Evolutionary conservation across 1,284 basidiomycete genomes (phyloP), one percentile per base, ranked within the genome.

Genomic region (Irpex sp.): DNA sequence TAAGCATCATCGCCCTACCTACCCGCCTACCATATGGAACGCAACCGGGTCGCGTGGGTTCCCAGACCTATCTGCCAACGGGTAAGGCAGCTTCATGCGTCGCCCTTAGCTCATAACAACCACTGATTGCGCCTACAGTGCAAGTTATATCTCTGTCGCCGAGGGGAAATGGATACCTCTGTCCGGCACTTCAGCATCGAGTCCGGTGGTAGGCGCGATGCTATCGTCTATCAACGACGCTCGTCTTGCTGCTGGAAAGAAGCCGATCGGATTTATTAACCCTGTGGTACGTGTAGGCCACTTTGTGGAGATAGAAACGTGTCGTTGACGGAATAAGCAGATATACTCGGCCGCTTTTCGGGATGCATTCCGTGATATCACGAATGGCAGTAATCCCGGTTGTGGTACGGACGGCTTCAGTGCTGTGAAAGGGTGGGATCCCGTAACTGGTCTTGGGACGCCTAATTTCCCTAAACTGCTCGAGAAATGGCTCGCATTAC

Each of bases 201-300:
- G 85, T n/a, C 87, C 87, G 0, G 74, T 83, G 0, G 84, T 86
- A 62, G 78, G 82, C n/a, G 82, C 75, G 1, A 73, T 89, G 57
- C 70, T 89, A 1, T 76, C 84, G 0, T 76, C 88, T 65, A 72
- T 89, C 58, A 89, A 89, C 66, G 87, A 89, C 66, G 82, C 78
- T 1, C 77, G 81, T n/a, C 66, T 84, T 13, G 68, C 68, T 2
- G 72, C 72, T 2, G 77, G 79, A 0, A 77, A 77, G 61, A 64
- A 76, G 3, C 53, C 81, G n/a, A 73, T 87, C 6, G 86, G 85
- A 0, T 88, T 87, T 73, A 72, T 88, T 57, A 87, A 88, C 68
- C 85, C 84, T 0, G 76, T 83, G 63, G 46, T 88, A 17, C 88
- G 88, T 66, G 50, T 31, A 51, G 19, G 26, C 46, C 13, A 15